Evolutionary conservation across 2,329 filamentous ascomycete species (phyloP).

Genomic region (Diaporthe caulivora): DNA sequence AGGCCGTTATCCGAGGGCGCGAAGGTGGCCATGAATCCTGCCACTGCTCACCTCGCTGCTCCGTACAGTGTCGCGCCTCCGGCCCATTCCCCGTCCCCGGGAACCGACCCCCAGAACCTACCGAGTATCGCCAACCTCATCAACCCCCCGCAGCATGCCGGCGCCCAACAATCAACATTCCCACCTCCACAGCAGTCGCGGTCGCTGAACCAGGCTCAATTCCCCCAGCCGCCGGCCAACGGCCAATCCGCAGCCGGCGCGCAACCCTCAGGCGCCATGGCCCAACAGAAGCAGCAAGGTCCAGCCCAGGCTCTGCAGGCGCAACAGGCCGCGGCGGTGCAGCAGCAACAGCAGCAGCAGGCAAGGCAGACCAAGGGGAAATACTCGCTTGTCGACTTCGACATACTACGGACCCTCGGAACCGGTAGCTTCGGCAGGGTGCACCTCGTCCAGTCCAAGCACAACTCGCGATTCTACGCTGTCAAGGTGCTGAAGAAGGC

Average conservation of each 20-base stretch:
- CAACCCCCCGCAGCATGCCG: conserved; percentile 68
- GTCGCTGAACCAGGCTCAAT: conserved; percentile 39
- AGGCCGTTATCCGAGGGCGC: conserved; percentile 45
- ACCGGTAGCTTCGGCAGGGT: conserved; percentile 98
- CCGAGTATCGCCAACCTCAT: conserved; percentile 89
- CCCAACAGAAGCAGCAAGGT: conserved; percentile 51
- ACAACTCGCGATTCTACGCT: conserved; percentile 98
- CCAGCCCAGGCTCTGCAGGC: conserved; percentile 44
- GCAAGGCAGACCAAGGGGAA: conserved; percentile 91
- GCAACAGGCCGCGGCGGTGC: conserved; percentile 35
- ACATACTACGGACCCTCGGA: conserved; percentile 89
- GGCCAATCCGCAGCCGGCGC: conserved; percentile 42
- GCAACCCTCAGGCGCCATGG: conserved; percentile 50
- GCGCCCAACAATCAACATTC: conserved; percentile 48
- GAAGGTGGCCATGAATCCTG: conserved; percentile 49
- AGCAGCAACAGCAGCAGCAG: conserved; percentile 45
- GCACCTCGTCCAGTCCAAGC: conserved; percentile 95
- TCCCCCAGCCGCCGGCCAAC: conserved; percentile 45
- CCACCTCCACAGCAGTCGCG: conserved; percentile 41
- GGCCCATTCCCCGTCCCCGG: conserved; percentile 53
- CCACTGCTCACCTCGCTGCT: conserved; percentile 37
- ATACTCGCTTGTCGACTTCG: conserved; percentile 93
- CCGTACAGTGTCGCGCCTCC: conserved; percentile 44
- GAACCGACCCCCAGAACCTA: conserved; percentile 71
- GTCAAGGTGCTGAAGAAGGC: conserved; percentile 99